These are phyloP conservation scores for Penicillium sp. DNA, from an alignment of 2,329 filamentous ascomycete species.

Conservation along the genomic window DNA sequence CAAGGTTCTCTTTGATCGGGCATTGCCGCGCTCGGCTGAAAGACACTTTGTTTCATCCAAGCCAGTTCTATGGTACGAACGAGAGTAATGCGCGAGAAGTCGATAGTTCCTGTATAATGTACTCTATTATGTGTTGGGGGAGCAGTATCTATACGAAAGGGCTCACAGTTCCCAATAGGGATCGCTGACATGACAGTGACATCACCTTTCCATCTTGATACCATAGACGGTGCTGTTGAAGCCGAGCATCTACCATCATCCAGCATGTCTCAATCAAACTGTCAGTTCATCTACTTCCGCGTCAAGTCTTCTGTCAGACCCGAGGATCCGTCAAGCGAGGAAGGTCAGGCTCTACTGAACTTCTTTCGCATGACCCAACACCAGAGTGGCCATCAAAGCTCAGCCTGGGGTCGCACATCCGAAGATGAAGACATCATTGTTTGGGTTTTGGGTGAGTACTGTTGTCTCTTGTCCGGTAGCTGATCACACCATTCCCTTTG, in stretches of 20 bases:
- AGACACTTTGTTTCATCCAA: neutral
- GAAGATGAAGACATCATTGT: constrained; percentile 40
- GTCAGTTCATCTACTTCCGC: constrained; percentile 42
- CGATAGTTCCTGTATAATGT: neutral
- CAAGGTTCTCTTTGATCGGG: neutral
- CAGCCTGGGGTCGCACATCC: constrained; percentile 39
- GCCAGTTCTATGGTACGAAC: no score
- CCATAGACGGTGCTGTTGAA: neutral
- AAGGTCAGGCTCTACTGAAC: constrained; percentile 32
- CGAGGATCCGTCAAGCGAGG: constrained; percentile 37
- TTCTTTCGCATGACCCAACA: constrained; percentile 32
- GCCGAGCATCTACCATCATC: neutral
- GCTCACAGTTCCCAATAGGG: neutral
- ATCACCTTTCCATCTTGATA: constrained; percentile 11
- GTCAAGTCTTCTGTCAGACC: constrained; percentile 40
- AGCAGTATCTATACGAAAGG: neutral
- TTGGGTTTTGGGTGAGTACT: constrained; percentile 39
- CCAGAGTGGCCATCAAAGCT: constrained; percentile 37
- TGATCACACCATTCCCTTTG: neutral
- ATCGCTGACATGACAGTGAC: constrained; percentile 12
- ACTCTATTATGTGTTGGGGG: neutral
- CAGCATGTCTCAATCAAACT: constrained; percentile 29
- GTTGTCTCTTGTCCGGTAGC: neutral
- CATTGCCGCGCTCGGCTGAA: neutral
- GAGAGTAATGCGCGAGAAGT: no score